phyloP scores from a whole-genome alignment of 2,329 filamentous ascomycete species.

The Penicillium sp. region DNA sequence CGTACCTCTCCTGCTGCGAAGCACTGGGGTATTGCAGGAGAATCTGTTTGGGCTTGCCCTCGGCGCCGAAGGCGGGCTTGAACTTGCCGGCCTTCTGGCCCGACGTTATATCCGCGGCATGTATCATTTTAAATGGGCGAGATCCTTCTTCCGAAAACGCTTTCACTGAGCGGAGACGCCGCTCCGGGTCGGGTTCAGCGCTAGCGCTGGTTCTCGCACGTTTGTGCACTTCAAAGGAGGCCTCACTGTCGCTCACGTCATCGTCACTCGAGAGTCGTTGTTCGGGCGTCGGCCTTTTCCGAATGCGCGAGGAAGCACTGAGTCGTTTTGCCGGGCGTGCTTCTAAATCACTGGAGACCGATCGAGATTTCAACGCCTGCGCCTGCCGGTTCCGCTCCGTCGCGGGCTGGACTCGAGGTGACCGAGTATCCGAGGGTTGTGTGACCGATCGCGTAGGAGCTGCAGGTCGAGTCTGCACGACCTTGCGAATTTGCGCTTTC shows the following conservation, averaged over 20 bases:
- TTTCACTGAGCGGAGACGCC: conserved; percentile 46
- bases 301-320: conserved; percentile 32
- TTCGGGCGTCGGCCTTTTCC: conserved; percentile 42
- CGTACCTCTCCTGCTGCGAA: conserved; percentile 65
- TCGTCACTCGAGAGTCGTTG: conserved; percentile 43
- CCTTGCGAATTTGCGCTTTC: conserved; percentile 45
- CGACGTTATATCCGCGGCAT: conserved; percentile 51
- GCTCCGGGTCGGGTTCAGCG: conserved; percentile 46
- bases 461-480: conserved; percentile 39
- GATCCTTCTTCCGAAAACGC: conserved; percentile 46
- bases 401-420: conserved; percentile 20
- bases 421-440: conserved; percentile 24
- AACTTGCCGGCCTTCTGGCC: conserved; percentile 50
- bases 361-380: conserved; percentile 28
- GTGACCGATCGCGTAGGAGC: conserved; percentile 31
- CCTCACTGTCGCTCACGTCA: conserved; percentile 44
- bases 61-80: conserved; percentile 52
- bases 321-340: conserved; percentile 32
- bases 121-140: conserved; percentile 46
- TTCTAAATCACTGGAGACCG: conserved; percentile 34
- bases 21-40: conserved; percentile 82
- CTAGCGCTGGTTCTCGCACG: conserved; percentile 42
- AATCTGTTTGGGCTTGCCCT: conserved; percentile 51
- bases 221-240: conserved; percentile 46
- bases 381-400: conserved; percentile 27